Evolutionary conservation across 768 basidiomycete species (phyloP).

Genomic region (Amanita exitialis): DNA sequence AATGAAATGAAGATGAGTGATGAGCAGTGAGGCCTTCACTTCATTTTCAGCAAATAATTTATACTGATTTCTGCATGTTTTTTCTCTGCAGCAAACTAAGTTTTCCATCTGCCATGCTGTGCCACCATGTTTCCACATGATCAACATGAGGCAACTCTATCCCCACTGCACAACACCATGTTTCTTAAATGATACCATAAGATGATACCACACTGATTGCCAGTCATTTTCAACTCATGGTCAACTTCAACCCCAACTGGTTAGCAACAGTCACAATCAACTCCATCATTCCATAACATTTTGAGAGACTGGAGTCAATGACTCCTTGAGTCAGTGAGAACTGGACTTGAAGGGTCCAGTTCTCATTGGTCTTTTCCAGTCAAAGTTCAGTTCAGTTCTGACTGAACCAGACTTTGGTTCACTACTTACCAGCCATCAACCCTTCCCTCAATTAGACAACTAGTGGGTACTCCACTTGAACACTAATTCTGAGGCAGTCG

Average conservation of each 20-base stretch:
- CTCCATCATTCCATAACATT: neutral
- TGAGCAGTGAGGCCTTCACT: neutral
- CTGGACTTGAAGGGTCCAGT: neutral
- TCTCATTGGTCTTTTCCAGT: neutral
- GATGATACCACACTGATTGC: neutral
- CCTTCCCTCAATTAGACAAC: too few relatives aligned
- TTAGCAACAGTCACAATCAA: neutral
- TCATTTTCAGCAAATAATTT: neutral
- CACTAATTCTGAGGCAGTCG: neutral
- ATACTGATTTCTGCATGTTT: neutral
- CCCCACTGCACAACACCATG: too few relatives aligned
- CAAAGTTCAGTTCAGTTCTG: neutral
- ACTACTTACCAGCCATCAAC: too few relatives aligned
- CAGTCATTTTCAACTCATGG: neutral
- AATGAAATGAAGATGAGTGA: neutral
- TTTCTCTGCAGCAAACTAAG: neutral
- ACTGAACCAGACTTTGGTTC: neutral
- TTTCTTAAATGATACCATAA: too few relatives aligned
- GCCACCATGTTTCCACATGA: neutral
- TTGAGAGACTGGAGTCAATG: neutral
- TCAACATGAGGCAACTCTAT: too few relatives aligned
- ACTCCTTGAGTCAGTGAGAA: neutral
- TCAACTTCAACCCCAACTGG: neutral
- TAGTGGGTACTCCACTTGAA: too few relatives aligned
- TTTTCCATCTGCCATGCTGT: neutral